phyloP scores from a whole-genome alignment of 352 stramenopile genomes.

The Globisporangium iwayamae region DNA sequence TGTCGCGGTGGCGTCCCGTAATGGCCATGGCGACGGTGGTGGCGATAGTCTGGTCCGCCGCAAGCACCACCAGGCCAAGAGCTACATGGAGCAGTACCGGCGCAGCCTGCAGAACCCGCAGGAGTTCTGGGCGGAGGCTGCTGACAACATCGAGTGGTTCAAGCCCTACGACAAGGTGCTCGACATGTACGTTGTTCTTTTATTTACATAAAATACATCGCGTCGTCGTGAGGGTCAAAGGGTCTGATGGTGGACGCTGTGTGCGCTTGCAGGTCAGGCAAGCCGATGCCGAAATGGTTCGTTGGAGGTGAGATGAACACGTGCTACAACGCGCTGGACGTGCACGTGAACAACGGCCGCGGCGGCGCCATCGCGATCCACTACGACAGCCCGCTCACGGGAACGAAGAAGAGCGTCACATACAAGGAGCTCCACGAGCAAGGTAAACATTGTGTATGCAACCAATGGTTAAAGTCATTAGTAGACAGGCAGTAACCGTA shows the following conservation, averaged over 20 bases:
- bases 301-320: conserved; percentile 60
- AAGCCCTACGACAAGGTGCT: conserved; percentile 26
- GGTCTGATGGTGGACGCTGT: neutral
- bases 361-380: conserved; percentile 49
- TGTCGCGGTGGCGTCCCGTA: neutral
- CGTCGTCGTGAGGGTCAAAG: neutral
- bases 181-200: conserved; percentile 16
- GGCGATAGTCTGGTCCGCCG: too few species aligned
- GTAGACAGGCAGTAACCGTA: neutral
- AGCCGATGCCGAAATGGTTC: conserved; percentile 44
- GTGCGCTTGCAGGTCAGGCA: conserved; percentile 20
- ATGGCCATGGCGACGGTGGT: neutral
- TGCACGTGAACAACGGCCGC: conserved; percentile 50
- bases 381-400: conserved; percentile 61
- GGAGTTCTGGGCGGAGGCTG: conserved; percentile 31
- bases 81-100: neutral
- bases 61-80: too few species aligned
- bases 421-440: conserved; percentile 47
- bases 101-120: conserved; percentile 24
- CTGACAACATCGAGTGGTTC: conserved; percentile 34
- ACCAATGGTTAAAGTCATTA: neutral
- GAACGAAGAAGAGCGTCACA: conserved; percentile 46
- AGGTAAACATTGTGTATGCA: conserved; percentile 4
- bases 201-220: too few species aligned
- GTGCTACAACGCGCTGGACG: conserved; percentile 64